Evolutionary conservation across 345 rosid genomes (phyloP).

Genomic region (Dipteronia sinensis): DNA sequence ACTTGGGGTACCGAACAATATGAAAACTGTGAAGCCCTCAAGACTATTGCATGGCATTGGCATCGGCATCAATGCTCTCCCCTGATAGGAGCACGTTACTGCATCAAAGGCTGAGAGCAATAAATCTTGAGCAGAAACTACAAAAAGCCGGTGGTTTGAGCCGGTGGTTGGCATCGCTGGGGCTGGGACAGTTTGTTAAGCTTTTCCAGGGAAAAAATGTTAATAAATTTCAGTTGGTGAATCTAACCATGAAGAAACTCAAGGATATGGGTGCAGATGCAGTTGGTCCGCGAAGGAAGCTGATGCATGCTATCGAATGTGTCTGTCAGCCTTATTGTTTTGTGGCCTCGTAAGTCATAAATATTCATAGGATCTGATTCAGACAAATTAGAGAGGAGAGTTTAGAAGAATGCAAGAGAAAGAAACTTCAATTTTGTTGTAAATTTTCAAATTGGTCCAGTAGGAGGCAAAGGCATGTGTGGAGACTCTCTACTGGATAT

Average conservation of each 20-base stretch:
- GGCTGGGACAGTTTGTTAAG: constrained; percentile 74
- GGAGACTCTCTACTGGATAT: not conserved
- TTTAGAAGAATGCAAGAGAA: constrained; percentile 2
- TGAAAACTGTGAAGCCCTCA: constrained; percentile 37
- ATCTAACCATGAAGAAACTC: constrained; percentile 87
- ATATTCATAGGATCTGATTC: constrained; percentile 3
- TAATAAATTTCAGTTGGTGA: constrained; percentile 72
- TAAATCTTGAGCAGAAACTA: constrained; percentile 75
- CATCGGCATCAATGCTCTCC: constrained; percentile 27
- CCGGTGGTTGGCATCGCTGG: constrained; percentile 75
- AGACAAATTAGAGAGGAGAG: not conserved
- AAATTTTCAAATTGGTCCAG: not conserved
- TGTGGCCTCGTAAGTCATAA: constrained; percentile 32
- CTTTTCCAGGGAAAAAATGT: constrained; percentile 60
- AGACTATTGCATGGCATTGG: constrained; percentile 39
- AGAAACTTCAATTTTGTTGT: not conserved
- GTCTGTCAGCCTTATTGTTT: constrained; percentile 68
- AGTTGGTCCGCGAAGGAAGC: constrained; percentile 91
- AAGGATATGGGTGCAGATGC: constrained; percentile 95
- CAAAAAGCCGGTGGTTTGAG: constrained; percentile 79
- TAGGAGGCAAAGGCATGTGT: not conserved
- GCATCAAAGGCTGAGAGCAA: constrained; percentile 62
- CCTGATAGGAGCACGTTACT: constrained; percentile 40
- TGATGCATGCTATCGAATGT: constrained; percentile 90
- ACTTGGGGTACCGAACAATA: constrained; percentile 30